Evolutionary conservation across 2,329 filamentous ascomycete genomes (phyloP).

Genomic region (Lecanoromycetidae sp.): DNA sequence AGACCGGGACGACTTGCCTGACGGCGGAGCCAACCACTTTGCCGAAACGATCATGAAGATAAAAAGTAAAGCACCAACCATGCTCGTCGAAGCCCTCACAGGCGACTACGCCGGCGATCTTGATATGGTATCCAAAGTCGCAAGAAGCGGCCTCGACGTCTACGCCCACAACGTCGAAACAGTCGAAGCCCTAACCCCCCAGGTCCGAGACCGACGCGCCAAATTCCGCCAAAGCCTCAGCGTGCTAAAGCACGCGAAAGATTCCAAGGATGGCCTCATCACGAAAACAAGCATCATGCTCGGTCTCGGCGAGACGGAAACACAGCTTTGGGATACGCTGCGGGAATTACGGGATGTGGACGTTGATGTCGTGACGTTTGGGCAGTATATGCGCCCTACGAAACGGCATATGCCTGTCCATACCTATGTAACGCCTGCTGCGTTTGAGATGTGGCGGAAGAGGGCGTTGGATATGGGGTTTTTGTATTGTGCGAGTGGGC

Average conservation of each 20-base stretch:
- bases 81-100: constrained; percentile 73
- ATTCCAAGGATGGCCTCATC: constrained; percentile 62
- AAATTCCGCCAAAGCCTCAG: constrained; percentile 75
- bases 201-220: constrained; percentile 77
- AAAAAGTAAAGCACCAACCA: constrained; percentile 44
- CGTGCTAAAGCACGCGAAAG: constrained; percentile 73
- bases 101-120: constrained; percentile 78
- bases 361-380: constrained; percentile 94
- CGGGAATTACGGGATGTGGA: constrained; percentile 64
- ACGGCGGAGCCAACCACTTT: constrained; percentile 81
- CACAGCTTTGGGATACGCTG: constrained; percentile 69
- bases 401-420: constrained; percentile 96
- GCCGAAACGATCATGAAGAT: constrained; percentile 78
- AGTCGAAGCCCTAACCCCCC: constrained; percentile 76
- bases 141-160: constrained; percentile 79
- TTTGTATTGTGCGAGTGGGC: constrained; percentile 88
- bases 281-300: constrained; percentile 99
- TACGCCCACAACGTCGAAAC: constrained; percentile 98
- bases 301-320: constrained; percentile 81
- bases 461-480: constrained; percentile 90
- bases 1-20: constrained; percentile 80
- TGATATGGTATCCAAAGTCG: constrained; percentile 77
- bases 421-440: constrained; percentile 82
- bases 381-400: constrained; percentile 99
- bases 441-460: constrained; percentile 84